These are phyloP conservation scores for Cercophora newfieldiana DNA, from an alignment of 495 filamentous ascomycete species.

Conservation along the genomic window DNA sequence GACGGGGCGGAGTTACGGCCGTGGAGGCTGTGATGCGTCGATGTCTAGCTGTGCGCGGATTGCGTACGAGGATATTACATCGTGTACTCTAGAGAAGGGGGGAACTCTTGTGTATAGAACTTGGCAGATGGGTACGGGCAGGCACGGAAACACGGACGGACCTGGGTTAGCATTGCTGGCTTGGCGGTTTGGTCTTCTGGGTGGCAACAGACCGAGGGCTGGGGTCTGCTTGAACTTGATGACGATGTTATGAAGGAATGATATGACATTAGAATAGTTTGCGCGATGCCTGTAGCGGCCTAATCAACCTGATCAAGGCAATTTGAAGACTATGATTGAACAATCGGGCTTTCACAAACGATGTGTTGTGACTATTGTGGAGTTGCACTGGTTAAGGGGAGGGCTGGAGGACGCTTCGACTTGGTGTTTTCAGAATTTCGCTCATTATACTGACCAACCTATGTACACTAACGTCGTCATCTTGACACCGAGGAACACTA, in stretches of 20 bases:
- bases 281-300: slow-evolving; percentile 7
- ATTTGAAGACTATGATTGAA: not conserved
- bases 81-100: not conserved
- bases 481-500: no score
- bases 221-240: not conserved
- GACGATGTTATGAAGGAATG: slow-evolving; percentile 25
- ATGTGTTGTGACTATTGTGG: not conserved
- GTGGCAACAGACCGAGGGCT: not conserved
- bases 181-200: slow-evolving; percentile 6
- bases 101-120: slow-evolving; percentile 8
- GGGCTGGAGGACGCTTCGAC: no score
- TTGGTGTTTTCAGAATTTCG: no score
- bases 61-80: not conserved
- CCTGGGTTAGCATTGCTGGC: slow-evolving; percentile 15
- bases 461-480: no score
- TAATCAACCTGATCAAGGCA: slow-evolving; percentile 2
- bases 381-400: no score
- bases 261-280: slow-evolving; percentile 18
- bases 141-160: slow-evolving; percentile 7
- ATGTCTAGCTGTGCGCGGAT: not conserved
- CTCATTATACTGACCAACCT: no score
- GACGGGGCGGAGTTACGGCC: not conserved
- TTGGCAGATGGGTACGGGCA: not conserved
- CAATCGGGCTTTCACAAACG: not conserved
- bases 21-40: not conserved